These are phyloP conservation scores for Wallacemonas sp. DNA, from an alignment of 208 protist species.

Conservation along the genomic window DNA sequence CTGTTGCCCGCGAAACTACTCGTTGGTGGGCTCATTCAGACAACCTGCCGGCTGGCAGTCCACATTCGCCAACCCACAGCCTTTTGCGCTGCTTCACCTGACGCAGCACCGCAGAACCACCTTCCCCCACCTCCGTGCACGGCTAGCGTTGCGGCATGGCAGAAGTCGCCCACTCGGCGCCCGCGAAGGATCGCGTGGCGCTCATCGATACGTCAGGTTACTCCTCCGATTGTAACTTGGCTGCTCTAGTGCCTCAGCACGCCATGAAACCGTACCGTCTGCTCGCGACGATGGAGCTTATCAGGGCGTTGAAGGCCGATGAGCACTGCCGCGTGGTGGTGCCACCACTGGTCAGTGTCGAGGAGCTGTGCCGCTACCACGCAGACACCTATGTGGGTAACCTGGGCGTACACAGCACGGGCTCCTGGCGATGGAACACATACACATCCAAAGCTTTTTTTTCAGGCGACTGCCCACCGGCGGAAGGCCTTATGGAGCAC, in stretches of 20 bases:
- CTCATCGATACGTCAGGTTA: conserved; percentile 84
- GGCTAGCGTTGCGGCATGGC: background rate
- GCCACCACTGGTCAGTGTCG: conserved; percentile 68
- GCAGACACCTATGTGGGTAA: conserved; percentile 79
- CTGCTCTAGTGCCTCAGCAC: conserved; percentile 82
- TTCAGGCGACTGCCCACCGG: conserved; percentile 87
- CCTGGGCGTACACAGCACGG: conserved; percentile 77
- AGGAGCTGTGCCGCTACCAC: conserved; percentile 69
- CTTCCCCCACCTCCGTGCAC: background rate
- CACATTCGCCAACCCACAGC: too few relatives aligned
- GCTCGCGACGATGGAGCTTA: conserved; percentile 82
- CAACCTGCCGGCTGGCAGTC: too few relatives aligned
- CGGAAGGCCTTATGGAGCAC: conserved; percentile 87
- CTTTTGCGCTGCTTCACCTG: too few relatives aligned
- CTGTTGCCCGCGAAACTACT: too few relatives aligned
- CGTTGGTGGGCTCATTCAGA: too few relatives aligned
- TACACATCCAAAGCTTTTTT: conserved; percentile 80
- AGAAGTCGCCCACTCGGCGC: background rate
- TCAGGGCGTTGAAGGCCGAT: conserved; percentile 53
- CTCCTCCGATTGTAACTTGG: conserved; percentile 83
- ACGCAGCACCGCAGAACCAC: too few relatives aligned
- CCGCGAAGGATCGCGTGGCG: conserved; percentile 30
- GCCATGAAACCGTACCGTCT: conserved; percentile 91
- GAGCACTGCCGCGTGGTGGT: conserved; percentile 64
- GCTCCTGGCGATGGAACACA: conserved; percentile 84